A percentile compares a stretch with the other conserved stretches of the same genome.
These are phyloP conservation scores for Agaricus sinodeliciosus DNA, from an alignment of 768 basidiomycete genomes.

Conservation along the genomic window DNA sequence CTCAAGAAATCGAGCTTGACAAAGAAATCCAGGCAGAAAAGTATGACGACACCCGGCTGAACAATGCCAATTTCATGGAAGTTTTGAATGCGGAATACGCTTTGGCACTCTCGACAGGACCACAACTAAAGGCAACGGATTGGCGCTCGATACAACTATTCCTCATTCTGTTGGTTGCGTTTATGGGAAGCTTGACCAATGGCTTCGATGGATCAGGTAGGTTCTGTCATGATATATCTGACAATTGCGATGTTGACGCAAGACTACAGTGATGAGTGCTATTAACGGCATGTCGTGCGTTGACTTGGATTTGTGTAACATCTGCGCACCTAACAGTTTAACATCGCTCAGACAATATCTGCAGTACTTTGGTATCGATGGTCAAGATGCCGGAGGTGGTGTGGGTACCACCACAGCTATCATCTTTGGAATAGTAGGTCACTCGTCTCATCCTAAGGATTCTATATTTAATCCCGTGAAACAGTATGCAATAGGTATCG, in stretches of 20 bases:
- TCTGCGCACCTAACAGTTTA: background rate
- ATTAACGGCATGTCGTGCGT: slow-evolving; percentile 41
- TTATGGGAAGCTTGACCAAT: slow-evolving; percentile 40
- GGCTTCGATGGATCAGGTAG: slow-evolving; percentile 41
- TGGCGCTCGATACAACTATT: slow-evolving; percentile 34
- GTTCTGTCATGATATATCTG: slow-evolving; percentile 2
- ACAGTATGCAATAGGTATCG: slow-evolving; percentile 38
- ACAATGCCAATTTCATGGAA: slow-evolving; percentile 18
- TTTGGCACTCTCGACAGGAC: slow-evolving; percentile 35
- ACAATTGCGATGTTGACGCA: background rate
- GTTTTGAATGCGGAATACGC: slow-evolving; percentile 38
- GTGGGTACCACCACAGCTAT: slow-evolving; percentile 36
- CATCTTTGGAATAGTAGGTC: slow-evolving; percentile 37
- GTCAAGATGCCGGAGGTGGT: slow-evolving; percentile 33
- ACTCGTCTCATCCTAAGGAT: background rate
- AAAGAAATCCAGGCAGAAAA: slow-evolving; percentile 2
- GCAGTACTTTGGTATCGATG: slow-evolving; percentile 32
- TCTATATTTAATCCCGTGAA: background rate
- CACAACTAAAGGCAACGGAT: slow-evolving; percentile 33
- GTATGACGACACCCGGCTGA: background rate
- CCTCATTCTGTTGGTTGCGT: slow-evolving; percentile 33
- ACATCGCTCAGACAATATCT: slow-evolving; percentile 28
- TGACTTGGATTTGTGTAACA: background rate
- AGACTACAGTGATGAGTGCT: slow-evolving; percentile 34
- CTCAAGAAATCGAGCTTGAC: slow-evolving; percentile 7